Evolutionary conservation across 176 grass and related monocot species (phyloP), one percentile per base, ranked within the genome.

Genomic region (Lolium rigidum): DNA sequence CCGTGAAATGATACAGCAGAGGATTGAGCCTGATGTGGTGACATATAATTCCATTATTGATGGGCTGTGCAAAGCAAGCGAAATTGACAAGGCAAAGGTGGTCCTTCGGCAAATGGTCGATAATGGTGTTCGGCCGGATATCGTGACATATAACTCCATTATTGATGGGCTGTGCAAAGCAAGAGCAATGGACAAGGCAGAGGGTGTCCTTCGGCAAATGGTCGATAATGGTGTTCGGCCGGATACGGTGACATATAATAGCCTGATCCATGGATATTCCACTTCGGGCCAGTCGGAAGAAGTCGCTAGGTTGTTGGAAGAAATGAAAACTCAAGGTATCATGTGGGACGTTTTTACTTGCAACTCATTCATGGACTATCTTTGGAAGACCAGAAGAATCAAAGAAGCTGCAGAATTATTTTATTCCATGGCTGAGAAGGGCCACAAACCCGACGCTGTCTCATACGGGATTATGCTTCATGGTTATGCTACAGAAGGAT

Each of bases 271-370:
- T 39, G 85, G 65, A 70, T 41, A 59, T 66, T 84, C 14, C 20
- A 16, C 43, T 68, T 37, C 25, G 15, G 51, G 79, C 0, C 9
- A 79, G 63, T 78, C 16, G 70, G 59, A 70, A 11, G 46, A 82
- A 9, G 77, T 48, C 0, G 25, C 37, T 48, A 57, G 43, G 37
- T 9, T 83, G 20, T 87, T 87, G 43, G 66, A 70, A 14, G 74
- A 87, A 38, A 90, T 90, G 89, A 55, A 31, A 18, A 60, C 24
- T n/a, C n/a, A 15, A 41, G 84, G 80, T 57, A 7, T 79, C 72
- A 24, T n/a, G 47, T 64, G 54, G 16, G 0, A 84, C 61, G 39
- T 60, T 9, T 1, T 65, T 31, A 79, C 61, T 2, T 80, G 60
- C 59, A 74, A 0, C 41, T 51, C 46, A 3, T 21, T 80, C 12